Base-by-base conservation (phyloP, 2,329 filamentous ascomycete species). In the Periconia sp. region DNA sequence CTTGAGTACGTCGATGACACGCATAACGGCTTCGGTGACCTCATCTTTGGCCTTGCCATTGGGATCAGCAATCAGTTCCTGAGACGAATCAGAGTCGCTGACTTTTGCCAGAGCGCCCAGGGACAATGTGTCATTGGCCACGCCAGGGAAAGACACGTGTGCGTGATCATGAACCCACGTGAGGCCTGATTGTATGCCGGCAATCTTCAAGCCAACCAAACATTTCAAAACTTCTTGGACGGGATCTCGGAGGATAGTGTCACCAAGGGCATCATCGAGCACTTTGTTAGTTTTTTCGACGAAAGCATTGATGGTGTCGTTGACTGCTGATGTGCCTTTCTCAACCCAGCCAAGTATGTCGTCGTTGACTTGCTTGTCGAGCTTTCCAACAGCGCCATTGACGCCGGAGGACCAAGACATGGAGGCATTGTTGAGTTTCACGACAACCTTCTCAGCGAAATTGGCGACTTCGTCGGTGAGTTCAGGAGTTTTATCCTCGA, bases 81-180 rank as follows among this genome's bases (percentile, higher is more conserved):
- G 82, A 49, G 89, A 84, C 50, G 82, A 83, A 7, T 76, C 71
- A 50, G 75, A 74, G 49, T 75, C 71, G 53, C 77, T 73, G 45
- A 84, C 72, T 63, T 81, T 80, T 23, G 77, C 80, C 31, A 85
- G 78, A 52, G 92, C 90, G 41, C 92, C 92, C 49, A 87, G 77
- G 54, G 90, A 93, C 76, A 97, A 96, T 1, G 89, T 90, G 70
- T 96, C 83, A 64, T 90, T 88, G 23, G 85, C 80, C 56, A 97
- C 86, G 49, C 84, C 75, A 0, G 94, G 94, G 63, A 99, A 88
- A 55, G 85, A 79, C 63, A 99, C 82, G 57, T 94, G 84, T 3
- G 94, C 91, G 70, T 97, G 79, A 61, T 97, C 88, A 65, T 90
- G 85, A 11, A 96, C 89, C 93, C 93, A 99, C 1, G 90, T 96